A percentile compares a stretch with the other conserved stretches of the same genome.
phyloP scores from a whole-genome alignment of 225 moss, liverwort and hornwort species.

The Straminergon stramineum region DNA sequence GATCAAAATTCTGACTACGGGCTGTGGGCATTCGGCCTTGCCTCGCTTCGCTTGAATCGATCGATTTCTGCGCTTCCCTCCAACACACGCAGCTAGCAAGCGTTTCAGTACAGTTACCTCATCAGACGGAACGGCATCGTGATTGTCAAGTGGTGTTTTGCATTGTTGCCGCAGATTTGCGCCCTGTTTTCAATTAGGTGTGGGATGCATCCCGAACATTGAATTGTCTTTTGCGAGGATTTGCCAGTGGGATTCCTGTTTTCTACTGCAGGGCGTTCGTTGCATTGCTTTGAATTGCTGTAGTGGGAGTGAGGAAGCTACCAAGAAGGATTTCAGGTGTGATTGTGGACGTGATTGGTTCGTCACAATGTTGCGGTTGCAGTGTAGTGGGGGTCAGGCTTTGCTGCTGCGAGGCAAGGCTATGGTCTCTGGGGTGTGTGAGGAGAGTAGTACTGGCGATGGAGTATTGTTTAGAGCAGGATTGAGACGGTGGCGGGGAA shows the following conservation, averaged over 20 bases:
- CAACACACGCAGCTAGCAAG: not conserved
- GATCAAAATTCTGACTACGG: not conserved
- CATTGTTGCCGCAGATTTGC: not conserved
- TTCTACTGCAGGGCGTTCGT: not conserved
- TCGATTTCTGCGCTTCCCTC: not conserved
- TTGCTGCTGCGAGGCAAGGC: constrained; percentile 16
- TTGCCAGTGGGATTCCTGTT: not conserved
- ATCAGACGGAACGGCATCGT: not conserved
- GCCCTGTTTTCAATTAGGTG: not conserved
- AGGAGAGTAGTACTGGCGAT: not conserved
- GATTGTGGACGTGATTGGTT: not conserved
- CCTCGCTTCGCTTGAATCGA: too few relatives aligned
- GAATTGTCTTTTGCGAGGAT: not conserved
- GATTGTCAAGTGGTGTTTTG: not conserved
- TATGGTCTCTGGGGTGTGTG: not conserved
- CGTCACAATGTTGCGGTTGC: constrained; percentile 13
- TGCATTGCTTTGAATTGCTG: not conserved
- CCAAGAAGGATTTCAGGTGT: not conserved
- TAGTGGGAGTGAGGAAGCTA: not conserved
- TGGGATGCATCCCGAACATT: not conserved
- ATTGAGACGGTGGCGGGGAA: constrained; percentile 31
- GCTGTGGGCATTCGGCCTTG: not conserved
- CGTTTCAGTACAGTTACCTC: not conserved
- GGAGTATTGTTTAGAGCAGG: not conserved
- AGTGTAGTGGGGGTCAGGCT: constrained; percentile 7